phyloP scores from a whole-genome alignment of 78 protist genomes.

The Planoprotostelium fungivorum region DNA sequence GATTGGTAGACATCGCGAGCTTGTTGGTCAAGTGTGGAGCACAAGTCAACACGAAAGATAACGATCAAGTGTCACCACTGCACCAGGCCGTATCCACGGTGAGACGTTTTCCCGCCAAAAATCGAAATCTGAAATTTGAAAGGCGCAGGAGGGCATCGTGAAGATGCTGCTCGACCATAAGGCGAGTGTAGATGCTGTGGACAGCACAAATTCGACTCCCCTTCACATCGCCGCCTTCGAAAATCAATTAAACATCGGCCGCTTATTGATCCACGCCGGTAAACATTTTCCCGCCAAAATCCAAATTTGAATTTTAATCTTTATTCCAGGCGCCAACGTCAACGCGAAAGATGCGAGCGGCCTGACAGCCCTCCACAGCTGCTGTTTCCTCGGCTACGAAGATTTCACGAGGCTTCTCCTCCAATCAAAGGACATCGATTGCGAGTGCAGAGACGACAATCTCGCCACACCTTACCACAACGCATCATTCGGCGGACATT shows the following conservation, averaged over 20 bases:
- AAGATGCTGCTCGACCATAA: background rate
- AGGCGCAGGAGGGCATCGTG: background rate
- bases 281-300: background rate
- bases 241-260: constrained; percentile 30
- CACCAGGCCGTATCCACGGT: background rate
- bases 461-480: constrained; percentile 54
- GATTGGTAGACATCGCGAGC: constrained; percentile 22
- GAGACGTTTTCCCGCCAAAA: background rate
- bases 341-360: background rate
- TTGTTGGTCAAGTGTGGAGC: constrained; percentile 43
- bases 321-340: background rate
- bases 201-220: constrained; percentile 51
- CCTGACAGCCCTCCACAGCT: background rate
- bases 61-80: background rate
- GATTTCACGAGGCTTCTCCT: background rate
- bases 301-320: background rate
- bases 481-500: constrained; percentile 50
- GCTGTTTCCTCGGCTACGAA: background rate
- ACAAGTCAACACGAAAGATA: constrained; percentile 18
- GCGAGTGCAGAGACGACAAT: constrained; percentile 24
- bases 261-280: constrained; percentile 15
- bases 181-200: constrained; percentile 19
- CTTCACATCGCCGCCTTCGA: constrained; percentile 67
- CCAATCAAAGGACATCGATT: background rate
- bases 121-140: background rate